Conservation (phyloP, 169 alveolate species). For the Eimeria zaria region DNA sequence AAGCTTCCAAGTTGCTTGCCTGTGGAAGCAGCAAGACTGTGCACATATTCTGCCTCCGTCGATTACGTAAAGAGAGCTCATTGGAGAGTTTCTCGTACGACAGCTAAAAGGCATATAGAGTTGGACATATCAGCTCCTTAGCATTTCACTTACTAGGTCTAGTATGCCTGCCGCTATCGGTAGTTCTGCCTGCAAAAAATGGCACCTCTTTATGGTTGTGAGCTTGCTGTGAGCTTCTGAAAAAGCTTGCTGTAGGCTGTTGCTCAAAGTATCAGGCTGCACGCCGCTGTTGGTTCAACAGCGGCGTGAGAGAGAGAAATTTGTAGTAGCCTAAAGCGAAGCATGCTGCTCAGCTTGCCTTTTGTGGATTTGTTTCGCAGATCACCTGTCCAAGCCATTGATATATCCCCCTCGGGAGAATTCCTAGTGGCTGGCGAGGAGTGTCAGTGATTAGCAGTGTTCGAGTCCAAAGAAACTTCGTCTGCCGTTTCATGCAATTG, state of each 20-base stretch:
- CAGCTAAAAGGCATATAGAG: neutral
- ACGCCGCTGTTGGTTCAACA: no score
- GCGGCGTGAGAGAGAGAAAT: no score
- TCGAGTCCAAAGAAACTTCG: no score
- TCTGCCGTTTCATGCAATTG: no score
- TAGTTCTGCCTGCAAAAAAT: neutral
- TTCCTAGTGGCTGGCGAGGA: slow-evolving; percentile 72
- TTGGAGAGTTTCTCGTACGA: slow-evolving; percentile 28
- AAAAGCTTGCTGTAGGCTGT: no score
- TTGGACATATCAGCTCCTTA: neutral
- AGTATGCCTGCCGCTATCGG: neutral
- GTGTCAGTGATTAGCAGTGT: neutral
- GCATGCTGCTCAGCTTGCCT: neutral
- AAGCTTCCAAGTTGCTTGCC: slow-evolving; percentile 53
- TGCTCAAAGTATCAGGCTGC: no score
- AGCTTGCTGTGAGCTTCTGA: no score
- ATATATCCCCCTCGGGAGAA: slow-evolving; percentile 50
- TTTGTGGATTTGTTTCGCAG: neutral
- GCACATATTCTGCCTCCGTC: slow-evolving; percentile 59
- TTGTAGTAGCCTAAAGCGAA: no score
- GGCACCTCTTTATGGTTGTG: no score
- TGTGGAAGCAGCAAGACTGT: slow-evolving; percentile 59
- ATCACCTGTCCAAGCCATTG: slow-evolving; percentile 57
- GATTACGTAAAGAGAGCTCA: slow-evolving; percentile 31
- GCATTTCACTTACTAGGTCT: neutral